These are phyloP conservation scores for Verbena officinalis DNA, from an alignment of 257 asterid genomes.

Conservation along the genomic window DNA sequence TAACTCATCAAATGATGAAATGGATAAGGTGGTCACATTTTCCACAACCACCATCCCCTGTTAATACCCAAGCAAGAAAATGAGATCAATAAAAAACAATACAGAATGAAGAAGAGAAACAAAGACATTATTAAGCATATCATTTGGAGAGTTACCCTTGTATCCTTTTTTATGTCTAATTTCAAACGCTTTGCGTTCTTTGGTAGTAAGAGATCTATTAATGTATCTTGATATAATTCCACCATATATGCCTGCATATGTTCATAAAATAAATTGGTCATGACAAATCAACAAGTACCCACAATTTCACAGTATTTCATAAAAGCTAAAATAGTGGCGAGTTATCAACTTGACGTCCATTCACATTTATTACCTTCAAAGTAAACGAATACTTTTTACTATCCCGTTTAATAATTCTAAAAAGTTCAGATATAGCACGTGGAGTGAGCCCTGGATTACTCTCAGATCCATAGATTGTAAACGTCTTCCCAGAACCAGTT, in stretches of 20 bases:
- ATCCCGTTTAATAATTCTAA: conserved; percentile 76
- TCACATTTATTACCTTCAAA: conserved; percentile 63
- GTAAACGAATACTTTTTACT: conserved; percentile 72
- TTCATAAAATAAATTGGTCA: conserved; percentile 27
- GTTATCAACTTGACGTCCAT: conserved; percentile 20
- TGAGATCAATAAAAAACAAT: conserved; percentile 13
- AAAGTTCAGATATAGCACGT: conserved; percentile 86
- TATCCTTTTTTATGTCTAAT: conserved; percentile 89
- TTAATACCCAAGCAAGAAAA: conserved; percentile 25
- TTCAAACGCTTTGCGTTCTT: conserved; percentile 68
- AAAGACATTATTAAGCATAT: conserved; percentile 2
- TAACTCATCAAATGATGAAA: conserved; percentile 78
- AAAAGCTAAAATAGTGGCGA: not conserved
- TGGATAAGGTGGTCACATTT: conserved; percentile 65
- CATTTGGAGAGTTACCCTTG: conserved; percentile 70
- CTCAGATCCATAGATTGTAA: conserved; percentile 91
- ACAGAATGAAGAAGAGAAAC: conserved; percentile 3
- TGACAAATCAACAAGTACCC: not conserved
- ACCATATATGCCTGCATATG: conserved; percentile 87
- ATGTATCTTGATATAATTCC: conserved; percentile 88
- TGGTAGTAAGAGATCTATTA: conserved; percentile 81
- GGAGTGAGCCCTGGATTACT: conserved; percentile 91
- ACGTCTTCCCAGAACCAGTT: conserved; percentile 99
- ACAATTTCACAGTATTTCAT: not conserved
- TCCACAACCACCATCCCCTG: conserved; percentile 97